Conservation (phyloP, 1,139 yeast species). For the Pichia sp. region DNA sequence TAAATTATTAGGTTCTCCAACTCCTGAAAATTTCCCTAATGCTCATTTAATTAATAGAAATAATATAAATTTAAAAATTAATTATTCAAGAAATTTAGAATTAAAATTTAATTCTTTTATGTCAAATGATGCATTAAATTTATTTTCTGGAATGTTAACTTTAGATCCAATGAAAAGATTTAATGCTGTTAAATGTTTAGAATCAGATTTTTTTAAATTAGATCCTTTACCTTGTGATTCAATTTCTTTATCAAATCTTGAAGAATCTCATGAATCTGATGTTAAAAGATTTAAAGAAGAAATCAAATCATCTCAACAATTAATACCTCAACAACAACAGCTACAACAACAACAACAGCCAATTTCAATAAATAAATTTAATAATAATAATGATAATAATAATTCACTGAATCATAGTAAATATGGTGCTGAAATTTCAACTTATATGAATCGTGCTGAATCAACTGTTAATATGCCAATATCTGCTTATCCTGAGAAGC, state of each 20-base stretch:
- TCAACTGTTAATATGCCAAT: conserved; percentile 3
- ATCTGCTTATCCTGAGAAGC: neutral
- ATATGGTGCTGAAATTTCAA: conserved; percentile 18
- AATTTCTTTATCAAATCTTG: conserved; percentile 58
- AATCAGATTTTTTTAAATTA: conserved; percentile 58
- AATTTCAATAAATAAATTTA: no score
- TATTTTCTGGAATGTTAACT: conserved; percentile 50
- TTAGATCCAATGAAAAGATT: conserved; percentile 66
- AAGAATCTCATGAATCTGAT: conserved; percentile 87
- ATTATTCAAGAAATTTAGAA: conserved; percentile 52
- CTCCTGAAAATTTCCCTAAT: conserved; percentile 56
- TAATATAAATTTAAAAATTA: conserved; percentile 25
- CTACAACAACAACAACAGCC: neutral
- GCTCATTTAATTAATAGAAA: conserved; percentile 61
- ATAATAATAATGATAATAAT: neutral
- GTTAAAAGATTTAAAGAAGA: conserved; percentile 54
- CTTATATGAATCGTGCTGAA: conserved; percentile 6
- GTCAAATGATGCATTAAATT: conserved; percentile 31
- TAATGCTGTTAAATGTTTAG: conserved; percentile 73
- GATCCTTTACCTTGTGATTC: conserved; percentile 59
- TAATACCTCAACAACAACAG: no score
- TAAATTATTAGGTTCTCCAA: conserved; percentile 76
- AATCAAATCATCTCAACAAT: conserved; percentile 3
- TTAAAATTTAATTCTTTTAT: conserved; percentile 34
- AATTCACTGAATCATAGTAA: conserved; percentile 22